These are phyloP conservation scores for Pestalotiopsis sp. DNA, from an alignment of 2,329 filamentous ascomycete genomes.

Conservation along the genomic window DNA sequence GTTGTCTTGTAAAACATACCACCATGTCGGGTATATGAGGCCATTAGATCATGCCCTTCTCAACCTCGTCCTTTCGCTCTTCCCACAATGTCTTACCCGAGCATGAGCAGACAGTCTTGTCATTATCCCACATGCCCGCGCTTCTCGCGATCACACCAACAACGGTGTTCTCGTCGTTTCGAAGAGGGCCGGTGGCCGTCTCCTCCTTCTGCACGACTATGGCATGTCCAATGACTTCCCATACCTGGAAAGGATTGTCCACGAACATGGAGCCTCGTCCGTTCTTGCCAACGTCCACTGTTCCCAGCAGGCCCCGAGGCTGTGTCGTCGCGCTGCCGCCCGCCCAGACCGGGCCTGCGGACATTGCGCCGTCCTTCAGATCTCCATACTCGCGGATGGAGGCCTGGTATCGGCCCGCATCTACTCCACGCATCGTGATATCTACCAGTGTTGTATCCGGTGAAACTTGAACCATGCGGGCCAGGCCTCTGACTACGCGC, in stretches of 20 bases:
- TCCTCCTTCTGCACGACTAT: conserved; percentile 78
- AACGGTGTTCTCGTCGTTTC: conserved; percentile 82
- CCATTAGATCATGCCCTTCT: conserved; percentile 83
- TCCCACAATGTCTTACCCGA: conserved; percentile 99
- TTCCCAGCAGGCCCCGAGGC: conserved; percentile 65
- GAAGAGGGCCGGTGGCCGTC: conserved; percentile 61
- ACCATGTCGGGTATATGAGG: not conserved
- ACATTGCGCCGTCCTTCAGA: conserved; percentile 80
- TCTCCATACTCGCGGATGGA: conserved; percentile 86
- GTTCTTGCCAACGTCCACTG: conserved; percentile 72
- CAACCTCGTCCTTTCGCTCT: conserved; percentile 86
- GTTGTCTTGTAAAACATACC: not conserved
- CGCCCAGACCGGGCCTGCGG: conserved; percentile 82
- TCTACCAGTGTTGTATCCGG: conserved; percentile 81
- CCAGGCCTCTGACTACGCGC: conserved; percentile 77
- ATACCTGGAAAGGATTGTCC: conserved; percentile 82
- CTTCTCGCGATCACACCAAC: conserved; percentile 94
- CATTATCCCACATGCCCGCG: conserved; percentile 98
- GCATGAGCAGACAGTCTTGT: conserved; percentile 97
- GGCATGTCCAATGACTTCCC: conserved; percentile 94
- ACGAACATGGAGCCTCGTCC: conserved; percentile 81
- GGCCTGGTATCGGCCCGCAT: conserved; percentile 79
- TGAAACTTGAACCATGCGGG: conserved; percentile 90
- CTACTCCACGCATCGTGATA: conserved; percentile 80
- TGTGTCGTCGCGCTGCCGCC: conserved; percentile 45